Conservation (phyloP, 768 basidiomycete species). For the Hirschioporus abietinus region DNA sequence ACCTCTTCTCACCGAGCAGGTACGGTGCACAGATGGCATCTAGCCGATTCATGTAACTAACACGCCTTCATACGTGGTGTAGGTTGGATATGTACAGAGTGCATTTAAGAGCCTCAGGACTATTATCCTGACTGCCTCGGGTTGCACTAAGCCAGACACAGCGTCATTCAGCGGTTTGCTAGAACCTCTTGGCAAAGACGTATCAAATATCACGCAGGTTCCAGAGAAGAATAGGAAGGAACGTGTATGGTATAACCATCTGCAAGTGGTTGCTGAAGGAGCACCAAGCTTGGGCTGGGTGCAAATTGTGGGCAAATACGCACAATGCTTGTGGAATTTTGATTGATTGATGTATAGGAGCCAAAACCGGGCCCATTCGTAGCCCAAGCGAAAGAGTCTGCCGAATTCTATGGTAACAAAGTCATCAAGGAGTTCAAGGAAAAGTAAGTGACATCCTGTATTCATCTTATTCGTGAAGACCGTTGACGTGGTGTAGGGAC, state of each 20-base stretch:
- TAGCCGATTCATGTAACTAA: background rate
- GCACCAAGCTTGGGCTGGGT: slow-evolving; percentile 86
- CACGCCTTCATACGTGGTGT: too few species aligned
- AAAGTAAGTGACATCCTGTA: slow-evolving; percentile 50
- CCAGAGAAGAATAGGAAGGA: slow-evolving; percentile 80
- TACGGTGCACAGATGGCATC: slow-evolving; percentile 29
- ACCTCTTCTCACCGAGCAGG: slow-evolving; percentile 71
- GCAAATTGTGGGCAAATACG: slow-evolving; percentile 51
- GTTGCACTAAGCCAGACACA: slow-evolving; percentile 77
- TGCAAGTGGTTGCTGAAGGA: slow-evolving; percentile 79
- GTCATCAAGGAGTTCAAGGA: slow-evolving; percentile 92
- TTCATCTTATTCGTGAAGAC: background rate
- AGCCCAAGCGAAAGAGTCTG: slow-evolving; percentile 79
- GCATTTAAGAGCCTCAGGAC: slow-evolving; percentile 64
- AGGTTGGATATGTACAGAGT: slow-evolving; percentile 68
- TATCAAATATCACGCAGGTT: slow-evolving; percentile 71
- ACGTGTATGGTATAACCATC: slow-evolving; percentile 76
- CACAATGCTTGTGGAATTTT: background rate
- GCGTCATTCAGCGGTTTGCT: slow-evolving; percentile 53
- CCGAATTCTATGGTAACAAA: slow-evolving; percentile 83
- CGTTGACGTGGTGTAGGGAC: slow-evolving; percentile 48
- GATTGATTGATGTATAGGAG: slow-evolving; percentile 33
- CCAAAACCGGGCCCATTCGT: slow-evolving; percentile 78
- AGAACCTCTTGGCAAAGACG: slow-evolving; percentile 59
- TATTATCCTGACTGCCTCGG: slow-evolving; percentile 59